phyloP scores from a whole-genome alignment of 768 basidiomycete genomes.

The Grammothele lineata region DNA sequence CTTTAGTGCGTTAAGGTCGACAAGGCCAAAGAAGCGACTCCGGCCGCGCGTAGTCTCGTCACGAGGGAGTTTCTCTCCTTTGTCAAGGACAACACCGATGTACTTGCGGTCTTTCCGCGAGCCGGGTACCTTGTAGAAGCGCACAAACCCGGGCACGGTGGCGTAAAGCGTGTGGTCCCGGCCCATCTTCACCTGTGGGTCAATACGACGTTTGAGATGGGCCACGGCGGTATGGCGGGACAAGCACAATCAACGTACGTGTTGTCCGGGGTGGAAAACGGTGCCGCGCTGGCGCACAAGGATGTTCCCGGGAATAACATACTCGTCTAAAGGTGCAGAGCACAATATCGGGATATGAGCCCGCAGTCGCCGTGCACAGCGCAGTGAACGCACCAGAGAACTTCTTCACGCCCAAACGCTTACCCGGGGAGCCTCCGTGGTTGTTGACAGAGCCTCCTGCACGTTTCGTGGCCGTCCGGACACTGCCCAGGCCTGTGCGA shows the following conservation, averaged over 20 bases:
- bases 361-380: not conserved
- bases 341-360: not conserved
- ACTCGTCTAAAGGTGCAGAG: constrained; percentile 88
- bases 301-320: constrained; percentile 92
- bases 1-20: constrained; percentile 49
- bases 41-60: constrained; percentile 71
- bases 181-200: constrained; percentile 75
- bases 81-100: constrained; percentile 79
- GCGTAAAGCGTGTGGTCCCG: constrained; percentile 96
- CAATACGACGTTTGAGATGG: constrained; percentile 1
- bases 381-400: constrained; percentile 85
- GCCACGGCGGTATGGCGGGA: not conserved
- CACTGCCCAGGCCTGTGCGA: constrained; percentile 47
- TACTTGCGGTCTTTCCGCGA: constrained; percentile 70
- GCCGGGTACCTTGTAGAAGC: constrained; percentile 86
- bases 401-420: constrained; percentile 92
- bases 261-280: constrained; percentile 89
- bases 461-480: constrained; percentile 93
- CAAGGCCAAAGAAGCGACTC: constrained; percentile 79
- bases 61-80: constrained; percentile 83
- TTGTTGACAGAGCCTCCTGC: constrained; percentile 94
- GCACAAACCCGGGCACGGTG: constrained; percentile 83
- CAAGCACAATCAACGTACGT: constrained; percentile 51
- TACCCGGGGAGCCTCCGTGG: constrained; percentile 88
- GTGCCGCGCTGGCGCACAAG: constrained; percentile 94